phyloP scores from a whole-genome alignment of 306 rosid species.

The Heteromeles arbutifolia region DNA sequence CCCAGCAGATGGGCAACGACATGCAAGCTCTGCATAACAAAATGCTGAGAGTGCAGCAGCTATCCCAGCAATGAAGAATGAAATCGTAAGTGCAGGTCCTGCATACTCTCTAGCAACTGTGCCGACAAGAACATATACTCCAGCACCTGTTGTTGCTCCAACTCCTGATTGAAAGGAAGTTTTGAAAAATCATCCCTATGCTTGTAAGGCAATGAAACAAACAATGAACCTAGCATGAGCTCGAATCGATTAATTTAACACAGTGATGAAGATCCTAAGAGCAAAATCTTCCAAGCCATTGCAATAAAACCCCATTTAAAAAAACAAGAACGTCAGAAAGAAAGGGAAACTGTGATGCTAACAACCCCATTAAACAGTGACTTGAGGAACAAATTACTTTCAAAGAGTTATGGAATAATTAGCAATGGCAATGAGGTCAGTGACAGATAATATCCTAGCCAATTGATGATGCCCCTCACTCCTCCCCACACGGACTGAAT shows the following conservation, averaged over 20 bases:
- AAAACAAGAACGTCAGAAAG: too few species aligned
- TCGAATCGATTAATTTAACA: neutral
- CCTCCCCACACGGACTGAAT: constrained; percentile 36
- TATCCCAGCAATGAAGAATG: too few species aligned
- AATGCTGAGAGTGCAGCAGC: too few species aligned
- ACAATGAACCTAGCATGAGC: neutral
- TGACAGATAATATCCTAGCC: constrained; percentile 50
- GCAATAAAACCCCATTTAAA: neutral
- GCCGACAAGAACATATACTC: constrained; percentile 85
- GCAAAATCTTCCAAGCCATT: neutral
- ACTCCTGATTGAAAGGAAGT: constrained; percentile 45
- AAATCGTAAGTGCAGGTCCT: too few species aligned
- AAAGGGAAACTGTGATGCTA: neutral
- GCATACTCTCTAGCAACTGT: too few species aligned
- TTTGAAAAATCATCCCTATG: neutral
- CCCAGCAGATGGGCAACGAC: constrained; percentile 94
- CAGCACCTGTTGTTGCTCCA: constrained; percentile 91
- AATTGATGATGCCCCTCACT: constrained; percentile 27
- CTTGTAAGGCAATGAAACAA: neutral
- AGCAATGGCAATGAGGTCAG: constrained; percentile 66
- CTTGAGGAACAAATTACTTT: neutral
- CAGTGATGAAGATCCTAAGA: neutral
- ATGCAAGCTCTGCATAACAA: constrained; percentile 88
- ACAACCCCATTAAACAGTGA: neutral
- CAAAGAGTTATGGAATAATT: constrained; percentile 5